Conservation (phyloP, 2,329 filamentous ascomycete species). For the Rachicladosporium sp. region DNA sequence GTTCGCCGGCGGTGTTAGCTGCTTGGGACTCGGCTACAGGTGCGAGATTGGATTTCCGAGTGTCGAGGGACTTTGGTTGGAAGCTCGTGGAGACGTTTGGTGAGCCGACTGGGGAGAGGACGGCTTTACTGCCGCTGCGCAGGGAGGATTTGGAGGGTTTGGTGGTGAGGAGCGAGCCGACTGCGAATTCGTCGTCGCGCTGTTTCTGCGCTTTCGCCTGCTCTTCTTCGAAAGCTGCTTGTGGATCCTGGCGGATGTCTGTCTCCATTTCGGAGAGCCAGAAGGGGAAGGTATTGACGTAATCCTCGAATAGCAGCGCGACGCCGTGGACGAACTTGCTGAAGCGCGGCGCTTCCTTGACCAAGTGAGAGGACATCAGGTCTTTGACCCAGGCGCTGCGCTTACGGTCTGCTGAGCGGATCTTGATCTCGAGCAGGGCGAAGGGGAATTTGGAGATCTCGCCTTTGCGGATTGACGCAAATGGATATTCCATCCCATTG, state of each 20-base stretch:
- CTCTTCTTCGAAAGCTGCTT: constrained; percentile 80
- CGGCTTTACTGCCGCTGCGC: constrained; percentile 37
- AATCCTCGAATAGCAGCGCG: constrained; percentile 79
- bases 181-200: constrained; percentile 76
- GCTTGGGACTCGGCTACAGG: constrained; percentile 13
- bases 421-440: constrained; percentile 83
- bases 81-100: constrained; percentile 47
- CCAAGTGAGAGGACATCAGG: constrained; percentile 80
- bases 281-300: constrained; percentile 92
- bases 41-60: constrained; percentile 8
- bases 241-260: constrained; percentile 88
- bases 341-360: constrained; percentile 80
- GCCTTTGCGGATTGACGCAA: constrained; percentile 73
- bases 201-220: constrained; percentile 70
- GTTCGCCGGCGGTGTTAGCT: constrained; percentile 29
- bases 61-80: constrained; percentile 13
- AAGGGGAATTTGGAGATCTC: constrained; percentile 87
- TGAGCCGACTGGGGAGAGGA: constrained; percentile 56
- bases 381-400: constrained; percentile 80
- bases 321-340: constrained; percentile 96
- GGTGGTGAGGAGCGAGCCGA: constrained; percentile 69
- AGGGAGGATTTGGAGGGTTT: constrained; percentile 25
- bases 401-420: constrained; percentile 47
- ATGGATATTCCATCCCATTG: constrained; percentile 71
- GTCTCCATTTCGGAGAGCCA: constrained; percentile 87